phyloP scores from a whole-genome alignment of 495 filamentous ascomycete genomes.

The Mytilinidion resinicola region DNA sequence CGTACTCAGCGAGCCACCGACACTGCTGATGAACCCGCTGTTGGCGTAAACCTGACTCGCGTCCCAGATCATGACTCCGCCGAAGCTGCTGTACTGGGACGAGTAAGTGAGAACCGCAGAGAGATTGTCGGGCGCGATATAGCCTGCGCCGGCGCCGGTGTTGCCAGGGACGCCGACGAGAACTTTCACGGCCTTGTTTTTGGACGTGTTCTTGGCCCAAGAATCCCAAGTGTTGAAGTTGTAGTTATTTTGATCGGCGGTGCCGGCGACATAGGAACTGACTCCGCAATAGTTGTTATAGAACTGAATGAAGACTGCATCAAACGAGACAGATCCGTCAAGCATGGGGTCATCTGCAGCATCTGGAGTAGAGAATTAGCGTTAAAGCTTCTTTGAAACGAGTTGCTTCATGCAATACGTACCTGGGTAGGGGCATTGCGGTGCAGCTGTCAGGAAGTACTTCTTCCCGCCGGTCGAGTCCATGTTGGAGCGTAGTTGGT shows the following conservation, averaged over 20 bases:
- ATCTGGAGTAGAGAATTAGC: neutral
- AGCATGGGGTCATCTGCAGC: conserved; percentile 25
- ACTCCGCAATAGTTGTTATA: conserved; percentile 58
- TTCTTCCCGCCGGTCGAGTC: conserved; percentile 13
- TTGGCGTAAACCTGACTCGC: conserved; percentile 26
- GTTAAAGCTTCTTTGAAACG: too few relatives aligned
- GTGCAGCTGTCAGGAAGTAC: conserved; percentile 26
- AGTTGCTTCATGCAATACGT: neutral
- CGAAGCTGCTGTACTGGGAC: conserved; percentile 20
- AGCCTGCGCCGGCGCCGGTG: conserved; percentile 51
- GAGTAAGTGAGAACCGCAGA: conserved; percentile 21
- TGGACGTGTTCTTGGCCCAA: conserved; percentile 57
- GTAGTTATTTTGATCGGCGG: conserved; percentile 50
- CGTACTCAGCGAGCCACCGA: conserved; percentile 3
- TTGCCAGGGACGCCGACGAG: conserved; percentile 61
- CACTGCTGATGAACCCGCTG: conserved; percentile 12
- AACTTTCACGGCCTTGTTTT: conserved; percentile 59
- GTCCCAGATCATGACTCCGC: conserved; percentile 33
- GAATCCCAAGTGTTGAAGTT: conserved; percentile 66
- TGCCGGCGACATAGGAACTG: conserved; percentile 43
- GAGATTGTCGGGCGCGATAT: conserved; percentile 44
- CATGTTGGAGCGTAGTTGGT: conserved; percentile 26
- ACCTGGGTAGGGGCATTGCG: conserved; percentile 29
- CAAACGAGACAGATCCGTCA: conserved; percentile 14
- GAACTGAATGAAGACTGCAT: conserved; percentile 25